phyloP scores from a whole-genome alignment of 2,329 filamentous ascomycete genomes.

The Alternaria consortialis region DNA sequence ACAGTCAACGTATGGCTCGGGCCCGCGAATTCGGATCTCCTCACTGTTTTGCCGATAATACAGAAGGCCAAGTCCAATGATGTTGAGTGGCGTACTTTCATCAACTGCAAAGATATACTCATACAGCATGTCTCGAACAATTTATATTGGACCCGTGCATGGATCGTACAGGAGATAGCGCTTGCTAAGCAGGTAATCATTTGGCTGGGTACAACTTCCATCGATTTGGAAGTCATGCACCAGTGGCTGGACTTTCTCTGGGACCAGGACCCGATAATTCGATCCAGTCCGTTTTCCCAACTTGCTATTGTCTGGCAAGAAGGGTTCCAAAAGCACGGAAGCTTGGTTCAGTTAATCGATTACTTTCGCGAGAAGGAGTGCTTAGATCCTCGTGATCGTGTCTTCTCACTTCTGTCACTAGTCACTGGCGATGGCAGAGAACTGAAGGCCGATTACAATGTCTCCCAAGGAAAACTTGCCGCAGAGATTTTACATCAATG shows the following conservation, averaged over 20 bases:
- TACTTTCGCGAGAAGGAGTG: slow-evolving; percentile 6
- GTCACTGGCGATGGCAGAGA: neutral
- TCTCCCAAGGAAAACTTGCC: neutral
- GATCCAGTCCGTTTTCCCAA: neutral
- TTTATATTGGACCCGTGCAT: slow-evolving; percentile 10
- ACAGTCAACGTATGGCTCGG: slow-evolving; percentile 2
- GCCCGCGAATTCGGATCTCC: too few relatives aligned
- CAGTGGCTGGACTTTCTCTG: too few relatives aligned
- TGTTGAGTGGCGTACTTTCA: neutral
- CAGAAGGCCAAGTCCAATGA: neutral
- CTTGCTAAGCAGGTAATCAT: neutral
- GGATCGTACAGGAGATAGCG: slow-evolving; percentile 12
- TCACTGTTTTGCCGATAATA: neutral
- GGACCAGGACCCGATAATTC: too few relatives aligned
- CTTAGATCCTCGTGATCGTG: slow-evolving; percentile 10
- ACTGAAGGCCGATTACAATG: slow-evolving; percentile 6
- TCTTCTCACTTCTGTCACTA: slow-evolving; percentile 14
- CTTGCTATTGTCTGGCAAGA: neutral
- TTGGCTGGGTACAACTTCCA: neutral
- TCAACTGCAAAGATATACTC: neutral
- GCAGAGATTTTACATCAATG: neutral
- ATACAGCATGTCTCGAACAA: neutral
- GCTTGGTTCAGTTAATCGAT: neutral
- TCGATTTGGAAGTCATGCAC: neutral
- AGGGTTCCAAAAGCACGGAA: neutral